Evolutionary conservation across 306 rosid genomes (phyloP), one percentile per base, ranked within the genome.

Genomic region (Luffa acutangula): DNA sequence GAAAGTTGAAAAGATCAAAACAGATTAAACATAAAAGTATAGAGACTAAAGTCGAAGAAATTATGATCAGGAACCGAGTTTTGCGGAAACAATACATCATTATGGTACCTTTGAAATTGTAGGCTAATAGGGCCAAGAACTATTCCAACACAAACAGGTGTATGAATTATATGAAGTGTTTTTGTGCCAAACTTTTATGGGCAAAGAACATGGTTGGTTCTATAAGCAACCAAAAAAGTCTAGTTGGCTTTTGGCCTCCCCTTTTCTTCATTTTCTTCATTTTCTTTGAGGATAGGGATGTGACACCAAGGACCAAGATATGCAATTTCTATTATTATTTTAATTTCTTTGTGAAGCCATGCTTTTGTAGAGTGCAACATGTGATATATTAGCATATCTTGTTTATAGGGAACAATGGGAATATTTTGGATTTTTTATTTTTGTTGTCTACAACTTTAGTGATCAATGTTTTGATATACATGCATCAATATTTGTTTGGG

Each of bases 161-260:
- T 62, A 4, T 4, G 46, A 37, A 58, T 59, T 57, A 78, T 31
- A 41, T 7, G 65, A 60, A 60, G 54, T 20, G 72, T 41, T 58
- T 18, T 45, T 58, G 36, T 21, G 80, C 41, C 59, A 60, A 78
- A 78, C 70, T 43, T 43, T 25, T 10, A 62, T 46, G 60, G 54
- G 42, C 80, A 62, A 60, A 78, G 73, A 78, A 78, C 80, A 78
- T 78, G 80, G n/a, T 3, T 59, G 59, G 80, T 78, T 78, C 42
- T 48, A 62, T 41, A 78, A 59, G 80, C 80, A 60, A 62, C 80
- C 80, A 77, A 78, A 78, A 25, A 62, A 33, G 54, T 78, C 59
- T 21, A 45, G 60, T 78, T 78, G 80, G 56, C 43, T 31, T 8
- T 20, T 71, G 34, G 41, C 41, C 21, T 71, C n/a, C 56, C 39